Evolutionary conservation across 2,329 filamentous ascomycete genomes (phyloP).

Genomic region (Myriosclerotinia duriaeana): DNA sequence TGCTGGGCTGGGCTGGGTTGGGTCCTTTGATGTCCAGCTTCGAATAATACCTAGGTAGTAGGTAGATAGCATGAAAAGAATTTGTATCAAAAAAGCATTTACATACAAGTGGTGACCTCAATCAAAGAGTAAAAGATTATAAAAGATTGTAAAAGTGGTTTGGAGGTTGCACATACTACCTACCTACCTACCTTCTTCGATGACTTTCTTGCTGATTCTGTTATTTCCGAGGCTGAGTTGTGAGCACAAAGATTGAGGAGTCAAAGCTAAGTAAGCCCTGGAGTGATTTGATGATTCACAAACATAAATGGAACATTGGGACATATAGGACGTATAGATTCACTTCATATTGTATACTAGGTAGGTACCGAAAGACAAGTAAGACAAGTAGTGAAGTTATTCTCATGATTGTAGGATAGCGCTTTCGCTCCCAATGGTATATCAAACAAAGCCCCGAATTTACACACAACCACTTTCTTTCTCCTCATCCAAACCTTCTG

Average conservation of each 20-base stretch:
- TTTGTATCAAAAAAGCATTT: not conserved
- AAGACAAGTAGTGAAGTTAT: conserved; percentile 2
- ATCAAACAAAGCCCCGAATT: conserved; percentile 29
- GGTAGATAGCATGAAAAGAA: not conserved
- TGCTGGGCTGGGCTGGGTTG: too few species aligned
- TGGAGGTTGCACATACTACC: not conserved
- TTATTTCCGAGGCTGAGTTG: not conserved
- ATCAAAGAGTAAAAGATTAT: too few species aligned
- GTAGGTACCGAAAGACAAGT: not conserved
- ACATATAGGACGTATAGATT: not conserved
- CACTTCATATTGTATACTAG: not conserved
- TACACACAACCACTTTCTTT: conserved; percentile 6
- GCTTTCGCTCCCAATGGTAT: conserved; percentile 32
- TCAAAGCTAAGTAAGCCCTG: not conserved
- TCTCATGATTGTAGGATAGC: conserved; percentile 7
- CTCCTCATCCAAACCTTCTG: not conserved
- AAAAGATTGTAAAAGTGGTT: not conserved
- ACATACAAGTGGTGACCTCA: not conserved
- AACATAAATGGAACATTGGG: not conserved
- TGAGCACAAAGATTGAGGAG: not conserved
- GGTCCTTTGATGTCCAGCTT: not conserved
- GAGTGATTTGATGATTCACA: not conserved
- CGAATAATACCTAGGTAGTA: too few species aligned
- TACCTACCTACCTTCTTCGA: not conserved
- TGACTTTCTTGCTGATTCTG: not conserved